Base-by-base conservation (phyloP, 345 rosid species). In the Eucalyptus victrix region DNA sequence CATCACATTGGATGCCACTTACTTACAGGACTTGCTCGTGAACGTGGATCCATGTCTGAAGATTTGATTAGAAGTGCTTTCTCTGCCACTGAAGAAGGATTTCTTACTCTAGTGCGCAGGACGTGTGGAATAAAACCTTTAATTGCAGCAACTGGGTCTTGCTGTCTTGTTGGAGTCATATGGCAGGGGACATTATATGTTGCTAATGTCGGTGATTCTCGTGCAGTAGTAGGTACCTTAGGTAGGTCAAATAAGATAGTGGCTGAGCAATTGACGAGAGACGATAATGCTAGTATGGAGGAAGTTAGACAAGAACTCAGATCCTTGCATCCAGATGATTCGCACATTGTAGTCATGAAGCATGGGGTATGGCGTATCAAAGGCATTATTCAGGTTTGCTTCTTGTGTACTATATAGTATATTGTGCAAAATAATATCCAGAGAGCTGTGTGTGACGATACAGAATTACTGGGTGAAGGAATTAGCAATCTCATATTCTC, bases 351-450 rank as follows among this genome's bases (percentile, higher is more conserved):
- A 58, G 95, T 96, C 47, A 91, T 94, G 94, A 97, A 96, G 93
- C 94, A 95, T 49, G 99, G 99, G 42, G 98, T 93, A n/a, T 98
- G 99, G 99, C 99, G 99, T 80, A 89, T 98, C 95, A 98, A 98
- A 94, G 99, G 99, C 93, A 95, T 98, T 87, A 97, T 97, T 92
- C 99, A 98, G 98, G 99, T 98, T 91, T 87, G 88, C 85, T 83
- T 87, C 86, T 86, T 18, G n/a, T 54, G 30, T 49, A 54, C 85
- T 5, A 49, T 56, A 40, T 23, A 76, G 85, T 76, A 37, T 76
- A 76, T 76, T 40, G 13, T 76, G 85, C 85, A 40, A 76, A 76
- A 6, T 21, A 12, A 11, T 76, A 21, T 76, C 47, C 47, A 40
- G 47, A 76, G 83, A 76, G 83, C 28, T 76, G 47, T 76, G 47